phyloP scores from a whole-genome alignment of 2,329 filamentous ascomycete species.

The Penicillium capsulatum region DNA sequence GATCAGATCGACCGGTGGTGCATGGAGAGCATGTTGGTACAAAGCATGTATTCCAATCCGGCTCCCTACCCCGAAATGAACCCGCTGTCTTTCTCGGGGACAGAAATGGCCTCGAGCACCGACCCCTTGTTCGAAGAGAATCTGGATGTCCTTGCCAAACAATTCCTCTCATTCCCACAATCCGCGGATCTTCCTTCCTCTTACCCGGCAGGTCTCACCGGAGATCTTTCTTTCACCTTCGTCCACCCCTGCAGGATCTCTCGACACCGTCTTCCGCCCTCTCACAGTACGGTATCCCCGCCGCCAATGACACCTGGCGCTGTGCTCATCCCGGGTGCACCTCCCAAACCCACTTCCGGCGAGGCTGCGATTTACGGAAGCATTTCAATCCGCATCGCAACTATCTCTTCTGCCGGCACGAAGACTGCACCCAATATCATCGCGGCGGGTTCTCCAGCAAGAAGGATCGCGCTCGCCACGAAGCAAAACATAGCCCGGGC shows the following conservation, averaged over 20 bases:
- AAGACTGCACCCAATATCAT: slow-evolving; percentile 54
- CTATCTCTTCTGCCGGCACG: slow-evolving; percentile 57
- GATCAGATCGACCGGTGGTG: slow-evolving; percentile 23
- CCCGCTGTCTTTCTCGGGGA: slow-evolving; percentile 7
- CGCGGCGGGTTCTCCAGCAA: slow-evolving; percentile 59
- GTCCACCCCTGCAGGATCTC: slow-evolving; percentile 24
- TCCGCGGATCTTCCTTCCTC: slow-evolving; percentile 2
- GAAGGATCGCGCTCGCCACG: slow-evolving; percentile 59
- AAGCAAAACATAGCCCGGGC: slow-evolving; percentile 60
- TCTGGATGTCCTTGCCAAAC: slow-evolving; percentile 6
- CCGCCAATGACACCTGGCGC: slow-evolving; percentile 47
- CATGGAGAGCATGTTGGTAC: slow-evolving; percentile 14
- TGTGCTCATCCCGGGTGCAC: slow-evolving; percentile 58
- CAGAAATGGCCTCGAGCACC: slow-evolving; percentile 5
- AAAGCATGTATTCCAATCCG: slow-evolving; percentile 8
- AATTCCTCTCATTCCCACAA: slow-evolving; percentile 11
- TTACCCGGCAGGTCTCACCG: not conserved
- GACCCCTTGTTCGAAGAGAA: slow-evolving; percentile 8
- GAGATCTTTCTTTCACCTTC: slow-evolving; percentile 16
- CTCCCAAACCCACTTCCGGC: slow-evolving; percentile 55
- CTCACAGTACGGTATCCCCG: slow-evolving; percentile 33
- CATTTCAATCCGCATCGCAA: slow-evolving; percentile 61
- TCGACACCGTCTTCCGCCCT: too few relatives aligned
- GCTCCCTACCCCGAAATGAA: slow-evolving; percentile 5
- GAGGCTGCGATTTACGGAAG: slow-evolving; percentile 59